Percentiles rank a stretch among this genome's conserved stretches.
Conservation (phyloP, 768 basidiomycete species). For the Russula olivacea region DNA sequence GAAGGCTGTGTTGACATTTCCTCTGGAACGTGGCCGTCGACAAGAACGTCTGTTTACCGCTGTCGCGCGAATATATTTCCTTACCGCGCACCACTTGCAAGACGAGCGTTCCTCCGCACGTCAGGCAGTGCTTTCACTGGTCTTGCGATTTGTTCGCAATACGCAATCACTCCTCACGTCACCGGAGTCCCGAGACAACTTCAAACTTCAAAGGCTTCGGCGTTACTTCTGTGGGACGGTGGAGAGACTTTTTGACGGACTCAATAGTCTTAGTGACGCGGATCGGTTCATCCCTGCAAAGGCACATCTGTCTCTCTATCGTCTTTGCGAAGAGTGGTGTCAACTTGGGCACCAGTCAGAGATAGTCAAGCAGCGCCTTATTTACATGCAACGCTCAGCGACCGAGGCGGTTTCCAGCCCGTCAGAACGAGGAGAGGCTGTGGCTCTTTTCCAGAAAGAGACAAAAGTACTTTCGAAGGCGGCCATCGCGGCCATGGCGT, state of each 20-base stretch:
- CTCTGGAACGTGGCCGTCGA: conserved; percentile 54
- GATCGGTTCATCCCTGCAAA: conserved; percentile 72
- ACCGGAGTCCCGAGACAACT: conserved; percentile 66
- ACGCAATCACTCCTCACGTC: conserved; percentile 74
- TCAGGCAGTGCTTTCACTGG: conserved; percentile 67
- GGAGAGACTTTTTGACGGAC: conserved; percentile 76
- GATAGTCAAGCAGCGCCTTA: conserved; percentile 59
- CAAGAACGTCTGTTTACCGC: conserved; percentile 80
- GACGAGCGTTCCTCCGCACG: conserved; percentile 62
- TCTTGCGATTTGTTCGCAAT: conserved; percentile 81
- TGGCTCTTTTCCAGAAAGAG: conserved; percentile 42
- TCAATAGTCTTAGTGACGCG: conserved; percentile 61
- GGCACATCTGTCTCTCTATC: conserved; percentile 73
- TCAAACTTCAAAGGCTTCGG: conserved; percentile 71
- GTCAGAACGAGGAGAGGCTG: conserved; percentile 41
- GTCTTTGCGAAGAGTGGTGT: conserved; percentile 92
- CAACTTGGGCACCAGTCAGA: conserved; percentile 74
- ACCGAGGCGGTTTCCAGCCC: conserved; percentile 50
- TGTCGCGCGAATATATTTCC: conserved; percentile 81
- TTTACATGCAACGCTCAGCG: conserved; percentile 64
- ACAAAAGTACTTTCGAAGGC: conserved; percentile 69
- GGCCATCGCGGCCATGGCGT: conserved; percentile 81
- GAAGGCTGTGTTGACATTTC: conserved; percentile 42
- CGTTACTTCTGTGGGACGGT: conserved; percentile 89
- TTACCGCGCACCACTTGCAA: conserved; percentile 73